Evolutionary conservation across 345 rosid genomes (phyloP).

Genomic region (Salix koriyanagi): DNA sequence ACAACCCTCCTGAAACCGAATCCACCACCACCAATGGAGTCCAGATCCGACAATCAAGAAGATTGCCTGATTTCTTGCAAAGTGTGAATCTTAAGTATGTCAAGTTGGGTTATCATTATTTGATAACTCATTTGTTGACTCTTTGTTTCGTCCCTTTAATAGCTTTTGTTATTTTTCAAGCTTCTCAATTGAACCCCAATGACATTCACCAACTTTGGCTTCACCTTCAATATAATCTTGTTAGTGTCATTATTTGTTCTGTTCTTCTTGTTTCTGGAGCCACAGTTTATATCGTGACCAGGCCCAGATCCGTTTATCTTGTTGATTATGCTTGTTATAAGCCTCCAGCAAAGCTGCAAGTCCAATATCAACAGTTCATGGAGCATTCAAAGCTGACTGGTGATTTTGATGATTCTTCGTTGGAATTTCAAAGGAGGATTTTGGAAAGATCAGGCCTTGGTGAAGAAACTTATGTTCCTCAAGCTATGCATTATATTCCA

Average conservation of each 20-base stretch:
- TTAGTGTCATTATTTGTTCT: slow-evolving; percentile 58
- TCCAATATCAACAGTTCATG: slow-evolving; percentile 56
- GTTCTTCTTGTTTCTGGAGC: slow-evolving; percentile 56
- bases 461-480: slow-evolving; percentile 84
- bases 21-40: slow-evolving; percentile 29
- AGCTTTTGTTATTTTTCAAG: slow-evolving; percentile 51
- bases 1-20: background rate
- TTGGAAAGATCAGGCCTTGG: slow-evolving; percentile 84
- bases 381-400: slow-evolving; percentile 68
- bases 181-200: slow-evolving; percentile 54
- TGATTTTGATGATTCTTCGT: slow-evolving; percentile 70
- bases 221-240: slow-evolving; percentile 81
- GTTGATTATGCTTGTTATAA: slow-evolving; percentile 73
- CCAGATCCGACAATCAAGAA: slow-evolving; percentile 54
- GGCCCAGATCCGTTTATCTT: slow-evolving; percentile 72
- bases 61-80: slow-evolving; percentile 80
- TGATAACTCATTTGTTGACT: slow-evolving; percentile 59
- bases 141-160: slow-evolving; percentile 69
- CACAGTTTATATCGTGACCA: slow-evolving; percentile 78
- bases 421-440: slow-evolving; percentile 82
- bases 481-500: slow-evolving; percentile 68
- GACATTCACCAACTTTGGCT: slow-evolving; percentile 69
- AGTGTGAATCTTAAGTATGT: slow-evolving; percentile 86
- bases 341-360: slow-evolving; percentile 61
- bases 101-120: slow-evolving; percentile 81